phyloP scores from a whole-genome alignment of 2,329 filamentous ascomycete genomes.

The Colletotrichum horii region DNA sequence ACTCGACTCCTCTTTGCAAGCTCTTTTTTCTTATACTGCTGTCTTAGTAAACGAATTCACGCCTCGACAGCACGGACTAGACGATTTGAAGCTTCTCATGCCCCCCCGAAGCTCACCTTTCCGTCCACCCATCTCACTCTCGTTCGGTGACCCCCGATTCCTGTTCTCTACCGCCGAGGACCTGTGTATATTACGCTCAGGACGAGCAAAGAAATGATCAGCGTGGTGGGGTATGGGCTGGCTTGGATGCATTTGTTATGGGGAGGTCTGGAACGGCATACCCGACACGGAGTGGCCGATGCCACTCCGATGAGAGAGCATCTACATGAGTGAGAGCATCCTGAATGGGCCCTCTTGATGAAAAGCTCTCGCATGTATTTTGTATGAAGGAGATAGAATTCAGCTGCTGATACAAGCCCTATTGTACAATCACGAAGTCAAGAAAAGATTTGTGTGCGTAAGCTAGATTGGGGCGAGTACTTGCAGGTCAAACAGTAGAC shows the following conservation, averaged over 20 bases:
- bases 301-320: slow-evolving; percentile 1
- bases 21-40: slow-evolving; percentile 18
- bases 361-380: slow-evolving; percentile 21
- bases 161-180: slow-evolving; percentile 12
- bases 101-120: not conserved
- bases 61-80: slow-evolving; percentile 12
- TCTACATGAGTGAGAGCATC: slow-evolving; percentile 8
- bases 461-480: not conserved
- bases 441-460: not conserved
- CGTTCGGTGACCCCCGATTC: slow-evolving; percentile 10
- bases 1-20: slow-evolving; percentile 10
- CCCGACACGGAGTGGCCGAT: slow-evolving; percentile 3
- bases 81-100: not conserved
- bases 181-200: slow-evolving; percentile 24
- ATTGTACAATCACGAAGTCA: not conserved
- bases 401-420: slow-evolving; percentile 9
- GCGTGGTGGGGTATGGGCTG: slow-evolving; percentile 14
- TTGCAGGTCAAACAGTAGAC: not conserved
- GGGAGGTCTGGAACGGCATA: slow-evolving; percentile 17
- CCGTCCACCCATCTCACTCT: slow-evolving; percentile 2
- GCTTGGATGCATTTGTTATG: slow-evolving; percentile 15
- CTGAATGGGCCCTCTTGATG: slow-evolving; percentile 1
- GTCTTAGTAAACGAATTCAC: slow-evolving; percentile 23
- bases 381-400: slow-evolving; percentile 25
- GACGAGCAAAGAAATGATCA: slow-evolving; percentile 8